Conservation (phyloP, 768 basidiomycete species). For the Suillus cothurnatus region DNA sequence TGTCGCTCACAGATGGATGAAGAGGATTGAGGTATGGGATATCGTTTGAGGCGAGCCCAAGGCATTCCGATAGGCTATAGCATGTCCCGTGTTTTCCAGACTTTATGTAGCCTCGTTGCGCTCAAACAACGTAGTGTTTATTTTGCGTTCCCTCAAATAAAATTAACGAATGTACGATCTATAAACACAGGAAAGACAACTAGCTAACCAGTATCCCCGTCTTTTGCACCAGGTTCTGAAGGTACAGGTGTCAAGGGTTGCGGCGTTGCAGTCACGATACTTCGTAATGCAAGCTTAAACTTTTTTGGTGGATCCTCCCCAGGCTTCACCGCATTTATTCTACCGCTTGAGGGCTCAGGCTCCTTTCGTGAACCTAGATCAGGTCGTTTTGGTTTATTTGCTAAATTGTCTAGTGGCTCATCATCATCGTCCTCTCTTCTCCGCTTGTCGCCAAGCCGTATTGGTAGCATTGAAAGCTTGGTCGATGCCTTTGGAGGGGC, state of each 20-base stretch:
- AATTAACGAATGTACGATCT: conserved; percentile 8
- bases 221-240: conserved; percentile 69
- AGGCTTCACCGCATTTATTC: conserved; percentile 29
- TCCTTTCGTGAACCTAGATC: conserved; percentile 53
- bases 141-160: conserved; percentile 3
- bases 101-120: conserved; percentile 3
- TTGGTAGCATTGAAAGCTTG: conserved; percentile 39
- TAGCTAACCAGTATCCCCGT: conserved; percentile 70
- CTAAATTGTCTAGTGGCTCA: conserved; percentile 62
- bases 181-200: conserved; percentile 4
- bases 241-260: conserved; percentile 43
- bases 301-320: conserved; percentile 59
- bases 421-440: conserved; percentile 71
- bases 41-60: conserved; percentile 4
- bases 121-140: conserved; percentile 7
- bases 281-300: conserved; percentile 72
- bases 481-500: conserved; percentile 36
- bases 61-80: conserved; percentile 2
- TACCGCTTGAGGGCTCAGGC: conserved; percentile 24
- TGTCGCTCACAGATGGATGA: conserved; percentile 7
- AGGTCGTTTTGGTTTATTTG: conserved; percentile 56
- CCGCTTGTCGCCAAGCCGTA: conserved; percentile 70
- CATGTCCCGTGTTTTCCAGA: background rate
- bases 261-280: conserved; percentile 28
- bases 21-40: conserved; percentile 10